Conservation (phyloP, 305 asterid genomes). For the Solanum hybrid region DNA sequence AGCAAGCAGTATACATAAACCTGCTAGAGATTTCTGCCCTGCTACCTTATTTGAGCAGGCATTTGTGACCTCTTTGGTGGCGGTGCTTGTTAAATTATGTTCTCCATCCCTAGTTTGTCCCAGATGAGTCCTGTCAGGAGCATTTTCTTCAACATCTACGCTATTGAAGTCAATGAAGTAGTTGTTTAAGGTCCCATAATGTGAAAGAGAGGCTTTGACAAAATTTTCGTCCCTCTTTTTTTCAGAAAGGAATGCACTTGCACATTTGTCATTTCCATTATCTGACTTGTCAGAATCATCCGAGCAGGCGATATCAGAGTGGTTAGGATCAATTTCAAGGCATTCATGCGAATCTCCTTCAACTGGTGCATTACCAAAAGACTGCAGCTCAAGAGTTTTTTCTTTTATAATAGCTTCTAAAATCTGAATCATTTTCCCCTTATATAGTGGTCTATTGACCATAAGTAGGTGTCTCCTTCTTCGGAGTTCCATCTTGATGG, state of each 20-base stretch:
- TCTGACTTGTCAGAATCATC: slow-evolving; percentile 60
- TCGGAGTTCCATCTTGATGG: slow-evolving; percentile 63
- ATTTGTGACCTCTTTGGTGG: slow-evolving; percentile 15
- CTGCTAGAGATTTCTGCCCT: slow-evolving; percentile 42
- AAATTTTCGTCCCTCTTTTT: slow-evolving; percentile 17
- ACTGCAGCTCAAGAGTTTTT: slow-evolving; percentile 23
- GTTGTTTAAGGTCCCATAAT: slow-evolving; percentile 10
- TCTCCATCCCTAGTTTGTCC: slow-evolving; percentile 16
- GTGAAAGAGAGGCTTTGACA: slow-evolving; percentile 11
- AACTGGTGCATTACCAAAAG: slow-evolving; percentile 14
- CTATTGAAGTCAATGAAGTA: slow-evolving; percentile 16
- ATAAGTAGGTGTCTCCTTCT: slow-evolving; percentile 55
- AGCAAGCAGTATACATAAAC: slow-evolving; percentile 67
- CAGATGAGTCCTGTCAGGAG: slow-evolving; percentile 10
- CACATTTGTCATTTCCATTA: slow-evolving; percentile 23
- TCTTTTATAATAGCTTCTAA: slow-evolving; percentile 50
- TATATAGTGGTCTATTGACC: slow-evolving; percentile 74
- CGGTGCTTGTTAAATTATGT: slow-evolving; percentile 1
- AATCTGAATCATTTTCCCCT: slow-evolving; percentile 64
- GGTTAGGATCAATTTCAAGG: slow-evolving; percentile 48
- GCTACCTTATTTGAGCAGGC: slow-evolving; percentile 13
- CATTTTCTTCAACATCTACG: slow-evolving; percentile 15
- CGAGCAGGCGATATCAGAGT: slow-evolving; percentile 41
- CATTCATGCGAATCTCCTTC: slow-evolving; percentile 37
- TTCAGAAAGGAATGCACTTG: slow-evolving; percentile 4